Percentiles rank a stretch among this genome's conserved stretches.
These are phyloP conservation scores for Barnettozyma siamensis DNA, from an alignment of 805 yeast genomes.

Conservation along the genomic window DNA sequence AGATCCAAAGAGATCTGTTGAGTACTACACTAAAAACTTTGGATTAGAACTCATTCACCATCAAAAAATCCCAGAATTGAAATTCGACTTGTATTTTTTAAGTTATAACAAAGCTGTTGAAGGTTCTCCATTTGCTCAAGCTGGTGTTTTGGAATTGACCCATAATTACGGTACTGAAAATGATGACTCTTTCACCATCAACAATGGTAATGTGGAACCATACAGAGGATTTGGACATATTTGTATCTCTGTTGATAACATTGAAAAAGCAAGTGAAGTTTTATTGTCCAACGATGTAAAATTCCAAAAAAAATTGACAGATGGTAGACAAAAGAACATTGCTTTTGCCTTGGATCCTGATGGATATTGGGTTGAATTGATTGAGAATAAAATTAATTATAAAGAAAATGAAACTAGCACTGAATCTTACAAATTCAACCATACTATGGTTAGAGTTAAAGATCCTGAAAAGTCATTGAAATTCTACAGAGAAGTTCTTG, in stretches of 20 bases:
- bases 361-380: constrained; percentile 93
- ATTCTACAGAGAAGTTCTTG: constrained; percentile 75
- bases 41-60: constrained; percentile 60
- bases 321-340: constrained; percentile 89
- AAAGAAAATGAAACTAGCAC: constrained; percentile 34
- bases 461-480: constrained; percentile 72
- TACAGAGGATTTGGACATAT: constrained; percentile 92
- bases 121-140: constrained; percentile 19
- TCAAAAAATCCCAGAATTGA: constrained; percentile 46
- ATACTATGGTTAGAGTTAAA: constrained; percentile 87
- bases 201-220: constrained; percentile 82
- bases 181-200: constrained; percentile 49
- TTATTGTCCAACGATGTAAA: constrained; percentile 58
- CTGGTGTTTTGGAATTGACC: constrained; percentile 78
- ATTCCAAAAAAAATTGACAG: constrained; percentile 78
- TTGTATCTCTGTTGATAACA: constrained; percentile 80
- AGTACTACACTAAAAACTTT: constrained; percentile 68
- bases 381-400: constrained; percentile 48
- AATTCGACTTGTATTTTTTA: constrained; percentile 65
- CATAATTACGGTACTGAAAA: constrained; percentile 72
- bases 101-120: constrained; percentile 29
- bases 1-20: constrained; percentile 67
- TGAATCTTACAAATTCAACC: constrained; percentile 51
- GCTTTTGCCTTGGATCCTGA: constrained; percentile 95
- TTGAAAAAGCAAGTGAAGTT: constrained; percentile 51